Evolutionary conservation across 2,329 filamentous ascomycete genomes (phyloP), one percentile per base, ranked within the genome.

Genomic region (Pseudogymnoascus sp.): DNA sequence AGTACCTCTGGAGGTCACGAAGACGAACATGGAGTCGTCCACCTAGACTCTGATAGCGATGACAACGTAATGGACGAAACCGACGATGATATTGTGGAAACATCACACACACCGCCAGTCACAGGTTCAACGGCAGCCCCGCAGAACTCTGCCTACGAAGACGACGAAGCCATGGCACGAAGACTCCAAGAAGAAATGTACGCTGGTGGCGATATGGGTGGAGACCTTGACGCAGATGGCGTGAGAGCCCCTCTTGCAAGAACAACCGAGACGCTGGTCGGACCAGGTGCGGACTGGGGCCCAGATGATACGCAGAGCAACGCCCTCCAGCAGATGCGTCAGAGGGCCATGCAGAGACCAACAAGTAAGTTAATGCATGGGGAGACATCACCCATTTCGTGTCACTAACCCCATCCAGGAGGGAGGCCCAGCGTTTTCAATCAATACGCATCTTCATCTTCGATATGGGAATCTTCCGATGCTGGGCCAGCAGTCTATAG

Each of bases 131-230:
- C 74, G 29, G 73, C 74, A 21, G 75, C 72, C 3, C 72, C 72
- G 1, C 55, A 59, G 16, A 59, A 16, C 31, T 35, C 33, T 23
- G 55, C 16, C 4, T 84, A 89, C 67, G 92, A 97, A 66, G 92
- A 96, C 70, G 94, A 99, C 71, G 92, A 91, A 61, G 92, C 90
- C 45, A 93, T 97, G 86, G 94, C 94, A 6, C 85, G 92, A 73
- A 85, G 90, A 63, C 75, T 99, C 64, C 94, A 99, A 74, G 90
- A 99, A 71, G 92, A 99, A 75, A 83, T 96, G 72, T 97, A 97
- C 69, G 82, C 83, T 61, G 82, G 77, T 49, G 77, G 76, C 39
- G 77, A 77, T 65, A 69, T 73, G 59, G 72, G 73, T 21, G 76
- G 73, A 31, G 77, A 74, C 6, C 74, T 73, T 23, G 33, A 59